Evolutionary conservation across 495 filamentous ascomycete species (phyloP).

Genomic region (Aspergillus campestris): DNA sequence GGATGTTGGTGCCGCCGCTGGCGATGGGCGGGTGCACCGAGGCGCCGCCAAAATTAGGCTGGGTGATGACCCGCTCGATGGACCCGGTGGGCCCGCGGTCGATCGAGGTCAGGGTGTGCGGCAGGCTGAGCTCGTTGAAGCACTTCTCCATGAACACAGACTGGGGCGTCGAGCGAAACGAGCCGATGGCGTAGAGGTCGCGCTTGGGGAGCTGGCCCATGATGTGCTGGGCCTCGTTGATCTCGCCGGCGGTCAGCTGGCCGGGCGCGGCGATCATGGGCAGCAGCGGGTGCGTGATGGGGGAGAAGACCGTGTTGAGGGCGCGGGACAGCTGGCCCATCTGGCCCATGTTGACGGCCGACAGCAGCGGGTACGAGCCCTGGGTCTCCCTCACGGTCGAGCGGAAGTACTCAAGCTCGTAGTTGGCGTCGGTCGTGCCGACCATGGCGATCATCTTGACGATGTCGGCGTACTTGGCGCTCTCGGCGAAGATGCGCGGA

Average conservation of each 20-base stretch:
- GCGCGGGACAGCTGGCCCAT: slow-evolving; percentile 72
- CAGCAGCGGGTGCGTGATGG: slow-evolving; percentile 75
- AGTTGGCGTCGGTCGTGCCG: slow-evolving; percentile 69
- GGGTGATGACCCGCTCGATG: slow-evolving; percentile 56
- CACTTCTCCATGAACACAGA: slow-evolving; percentile 83
- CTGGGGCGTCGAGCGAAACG: slow-evolving; percentile 59
- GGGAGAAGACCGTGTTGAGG: slow-evolving; percentile 75
- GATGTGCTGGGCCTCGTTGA: slow-evolving; percentile 66
- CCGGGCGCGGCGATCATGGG: slow-evolving; percentile 80
- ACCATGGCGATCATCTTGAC: slow-evolving; percentile 85
- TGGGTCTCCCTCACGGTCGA: slow-evolving; percentile 61
- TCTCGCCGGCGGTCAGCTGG: slow-evolving; percentile 74
- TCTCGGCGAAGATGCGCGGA: slow-evolving; percentile 58
- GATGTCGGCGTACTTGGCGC: slow-evolving; percentile 67
- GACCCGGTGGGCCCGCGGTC: slow-evolving; percentile 58
- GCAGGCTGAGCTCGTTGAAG: slow-evolving; percentile 79
- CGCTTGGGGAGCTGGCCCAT: slow-evolving; percentile 75
- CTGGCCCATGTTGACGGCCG: slow-evolving; percentile 80
- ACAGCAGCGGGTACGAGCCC: slow-evolving; percentile 57
- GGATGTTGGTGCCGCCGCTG: slow-evolving; percentile 45
- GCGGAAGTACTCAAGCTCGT: slow-evolving; percentile 80
- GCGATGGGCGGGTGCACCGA: slow-evolving; percentile 64
- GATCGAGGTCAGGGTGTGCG: slow-evolving; percentile 67
- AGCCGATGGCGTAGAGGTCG: slow-evolving; percentile 71
- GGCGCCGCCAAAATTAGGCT: slow-evolving; percentile 68